Base-by-base conservation (phyloP, 108 stramenopile genomes). In the Heterococcus sp. region DNA sequence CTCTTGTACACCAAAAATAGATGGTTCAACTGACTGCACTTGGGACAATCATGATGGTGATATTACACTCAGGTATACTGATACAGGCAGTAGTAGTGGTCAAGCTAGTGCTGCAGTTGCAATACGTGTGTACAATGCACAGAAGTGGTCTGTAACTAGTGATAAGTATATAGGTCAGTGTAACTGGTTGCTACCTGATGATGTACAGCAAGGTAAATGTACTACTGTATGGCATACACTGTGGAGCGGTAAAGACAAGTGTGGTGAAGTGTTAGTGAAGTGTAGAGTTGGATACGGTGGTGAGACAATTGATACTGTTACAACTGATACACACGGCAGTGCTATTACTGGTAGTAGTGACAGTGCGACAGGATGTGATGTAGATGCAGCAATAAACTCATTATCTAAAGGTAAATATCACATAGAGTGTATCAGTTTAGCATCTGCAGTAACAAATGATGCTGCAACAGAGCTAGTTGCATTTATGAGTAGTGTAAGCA, bases 231-330 rank as follows among this genome's bases (percentile, higher is more conserved):
- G 75, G 75, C 75, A 75, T 14, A 4, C 31, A 1, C 35, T 75
- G 3, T 65, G 75, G 75, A 3, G 27, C 0, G 75, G 34, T 27
- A 36, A 28, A 5, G 33, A 29, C 31, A 32, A 29, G 66, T 66
- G 28, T 26, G 75, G 75, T 26, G 75, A 31, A 37, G 26, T 75
- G 66, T 32, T 35, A 27, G 30, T 75, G 26, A 66, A 67, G 1
- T 75, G 75, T 36, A 34, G 75, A 11, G 75, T 75, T 37, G 75
- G 75, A 14, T 58, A 28, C 34, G 75, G 37, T 30, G 75, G 75
- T 34, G 75, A 75, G 32, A 37, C 29, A 0, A 5, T 75, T 32
- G 40, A 75, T n/a, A 64, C 31, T 4, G 2, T 39, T 64, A 46
- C 73, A n/a, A 46, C n/a, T n/a, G n/a, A n/a, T n/a, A n/a, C n/a